Base-by-base conservation (phyloP, 305 asterid species). In the Rubia tinctorum region DNA sequence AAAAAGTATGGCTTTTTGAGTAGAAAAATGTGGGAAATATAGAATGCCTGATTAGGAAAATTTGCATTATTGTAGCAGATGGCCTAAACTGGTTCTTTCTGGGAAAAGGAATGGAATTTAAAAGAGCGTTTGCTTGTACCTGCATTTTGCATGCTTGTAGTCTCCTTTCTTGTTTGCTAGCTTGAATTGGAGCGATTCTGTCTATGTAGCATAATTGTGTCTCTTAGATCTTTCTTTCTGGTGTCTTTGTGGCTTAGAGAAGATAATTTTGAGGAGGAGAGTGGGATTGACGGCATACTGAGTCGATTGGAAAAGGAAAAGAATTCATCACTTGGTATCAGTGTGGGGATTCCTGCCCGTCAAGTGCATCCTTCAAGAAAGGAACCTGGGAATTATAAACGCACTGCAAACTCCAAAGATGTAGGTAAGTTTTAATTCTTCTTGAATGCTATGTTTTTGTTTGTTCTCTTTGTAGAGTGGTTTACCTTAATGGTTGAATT, bases 301-400 rank as follows among this genome's bases (percentile, higher is more conserved):
- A 86, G 84, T 73, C 82, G 97, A 78, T 80, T 95, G 81, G 92
- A 87, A 86, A 92, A 87, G 80, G 91, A 92, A 82, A 89, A 96
- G 87, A 85, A 71, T 72, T 83, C 59, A 1, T 81, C 88, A 60
- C 72, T 90, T 55, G 91, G 88, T 73, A 78, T 84, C 71, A 69
- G 81, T 80, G 69, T 82, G 63, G 86, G 71, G 69, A 81, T 77
- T 72, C 65, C 81, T 69, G 84, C 72, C 64, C 71, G 69, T 53
- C 86, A 68, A 63, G 60, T 75, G 76, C 84, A 73, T 70, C 49
- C 81, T 51, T 75, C 83, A 42, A 87, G 78, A 58, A 75, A 75
- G 75, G 86, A 72, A 73, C 66, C 73, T 71, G 78, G 70, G 68
- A 80, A 77, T 49, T 44, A 63, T 69, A 43, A 23, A 80, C 78